These are phyloP conservation scores for Myxozyma kluyveri DNA, from an alignment of 805 yeast genomes.

Conservation along the genomic window DNA sequence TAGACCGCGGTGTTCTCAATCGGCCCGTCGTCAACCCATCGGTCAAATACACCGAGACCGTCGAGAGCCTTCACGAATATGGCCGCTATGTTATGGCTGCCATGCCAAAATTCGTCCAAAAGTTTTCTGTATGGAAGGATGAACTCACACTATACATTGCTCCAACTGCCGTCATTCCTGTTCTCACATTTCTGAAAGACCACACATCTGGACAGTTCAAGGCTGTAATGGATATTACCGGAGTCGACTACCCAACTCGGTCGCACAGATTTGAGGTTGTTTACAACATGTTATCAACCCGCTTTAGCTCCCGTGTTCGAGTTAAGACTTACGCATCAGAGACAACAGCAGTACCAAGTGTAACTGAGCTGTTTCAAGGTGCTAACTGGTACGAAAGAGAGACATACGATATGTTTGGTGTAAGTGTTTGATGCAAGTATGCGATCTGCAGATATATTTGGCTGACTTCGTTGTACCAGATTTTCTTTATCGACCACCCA, in stretches of 20 bases:
- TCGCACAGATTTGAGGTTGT: constrained; percentile 83
- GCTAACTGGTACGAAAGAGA: constrained; percentile 92
- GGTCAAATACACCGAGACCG: constrained; percentile 60
- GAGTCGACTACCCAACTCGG: constrained; percentile 82
- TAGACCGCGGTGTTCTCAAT: constrained; percentile 38
- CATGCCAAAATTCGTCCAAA: constrained; percentile 77
- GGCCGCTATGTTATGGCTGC: constrained; percentile 76
- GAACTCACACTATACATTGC: constrained; percentile 74
- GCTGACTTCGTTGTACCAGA: constrained; percentile 1
- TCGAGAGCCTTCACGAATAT: constrained; percentile 41
- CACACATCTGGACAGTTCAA: constrained; percentile 82
- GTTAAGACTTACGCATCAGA: constrained; percentile 87
- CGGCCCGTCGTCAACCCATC: constrained; percentile 70
- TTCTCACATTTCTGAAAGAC: constrained; percentile 63
- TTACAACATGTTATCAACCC: constrained; percentile 73
- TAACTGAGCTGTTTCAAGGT: constrained; percentile 70
- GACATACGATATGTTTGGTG: constrained; percentile 82
- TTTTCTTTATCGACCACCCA: constrained; percentile 85
- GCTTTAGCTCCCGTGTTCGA: constrained; percentile 82
- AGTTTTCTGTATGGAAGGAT: constrained; percentile 87
- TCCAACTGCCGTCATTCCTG: constrained; percentile 73
- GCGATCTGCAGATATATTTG: neutral
- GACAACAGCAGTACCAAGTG: constrained; percentile 74
- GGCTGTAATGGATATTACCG: constrained; percentile 75
- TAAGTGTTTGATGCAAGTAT: constrained; percentile 6